phyloP scores from a whole-genome alignment of 2,329 filamentous ascomycete species.

The Penicillium brevicompactum region DNA sequence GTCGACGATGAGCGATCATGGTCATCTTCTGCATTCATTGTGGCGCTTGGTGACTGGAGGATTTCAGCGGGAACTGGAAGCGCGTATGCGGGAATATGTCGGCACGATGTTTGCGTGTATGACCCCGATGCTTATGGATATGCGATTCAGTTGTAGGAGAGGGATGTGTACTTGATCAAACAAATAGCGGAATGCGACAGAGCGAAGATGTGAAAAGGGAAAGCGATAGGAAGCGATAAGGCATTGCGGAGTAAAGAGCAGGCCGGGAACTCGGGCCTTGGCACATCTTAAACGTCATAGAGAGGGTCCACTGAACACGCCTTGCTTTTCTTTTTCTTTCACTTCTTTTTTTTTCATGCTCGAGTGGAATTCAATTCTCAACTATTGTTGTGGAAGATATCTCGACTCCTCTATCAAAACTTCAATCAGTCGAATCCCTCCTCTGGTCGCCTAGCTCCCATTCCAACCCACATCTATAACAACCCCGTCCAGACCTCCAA shows the following conservation, averaged over 20 bases:
- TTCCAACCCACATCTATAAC: neutral
- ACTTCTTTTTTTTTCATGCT: neutral
- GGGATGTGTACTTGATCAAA: neutral
- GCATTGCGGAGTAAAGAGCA: constrained; percentile 24
- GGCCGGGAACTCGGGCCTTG: constrained; percentile 19
- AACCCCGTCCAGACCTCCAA: constrained; percentile 1
- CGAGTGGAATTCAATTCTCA: neutral
- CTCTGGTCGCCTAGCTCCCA: neutral
- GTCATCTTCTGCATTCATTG: constrained; percentile 31
- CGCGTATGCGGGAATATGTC: constrained; percentile 8
- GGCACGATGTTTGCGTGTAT: neutral
- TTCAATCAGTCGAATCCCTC: neutral
- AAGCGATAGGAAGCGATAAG: constrained; percentile 26
- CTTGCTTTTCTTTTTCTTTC: constrained; percentile 8
- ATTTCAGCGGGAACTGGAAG: constrained; percentile 27
- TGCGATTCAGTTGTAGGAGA: neutral
- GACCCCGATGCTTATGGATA: neutral
- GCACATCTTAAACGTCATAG: constrained; percentile 29
- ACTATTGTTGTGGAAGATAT: neutral
- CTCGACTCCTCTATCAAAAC: neutral
- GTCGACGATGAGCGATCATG: constrained; percentile 39
- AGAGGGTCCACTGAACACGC: constrained; percentile 19
- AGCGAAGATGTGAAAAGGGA: constrained; percentile 13
- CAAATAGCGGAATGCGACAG: neutral
- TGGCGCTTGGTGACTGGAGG: constrained; percentile 9